These are phyloP conservation scores for Amylocarpus encephaloides DNA, from an alignment of 2,329 filamentous ascomycete genomes.

Conservation along the genomic window DNA sequence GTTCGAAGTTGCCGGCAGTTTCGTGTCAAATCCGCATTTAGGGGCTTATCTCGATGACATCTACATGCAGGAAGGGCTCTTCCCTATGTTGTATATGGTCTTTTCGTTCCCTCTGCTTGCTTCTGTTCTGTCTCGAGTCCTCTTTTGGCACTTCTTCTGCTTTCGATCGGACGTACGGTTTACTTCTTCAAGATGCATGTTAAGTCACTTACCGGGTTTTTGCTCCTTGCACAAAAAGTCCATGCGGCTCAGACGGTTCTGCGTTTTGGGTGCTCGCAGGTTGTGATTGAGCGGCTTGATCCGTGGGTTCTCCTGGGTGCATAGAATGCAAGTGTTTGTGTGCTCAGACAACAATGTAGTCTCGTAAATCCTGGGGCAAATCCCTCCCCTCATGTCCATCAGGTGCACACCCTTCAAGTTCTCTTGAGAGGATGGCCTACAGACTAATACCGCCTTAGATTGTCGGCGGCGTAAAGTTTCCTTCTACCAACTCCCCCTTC, in stretches of 20 bases:
- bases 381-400: constrained; percentile 14
- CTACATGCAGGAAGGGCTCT: too few relatives aligned
- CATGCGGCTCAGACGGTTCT: constrained; percentile 6
- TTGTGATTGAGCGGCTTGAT: constrained; percentile 9
- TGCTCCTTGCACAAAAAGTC: background rate
- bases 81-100: too few relatives aligned
- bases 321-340: background rate
- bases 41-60: too few relatives aligned
- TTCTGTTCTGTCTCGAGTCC: too few relatives aligned
- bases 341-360: background rate
- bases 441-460: constrained; percentile 4
- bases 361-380: constrained; percentile 11
- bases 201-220: background rate
- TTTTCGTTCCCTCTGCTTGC: too few relatives aligned
- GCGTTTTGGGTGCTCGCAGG: constrained; percentile 10
- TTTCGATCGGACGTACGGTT: too few relatives aligned
- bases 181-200: constrained; percentile 13
- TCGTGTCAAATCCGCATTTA: too few relatives aligned
- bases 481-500: background rate
- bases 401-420: constrained; percentile 1
- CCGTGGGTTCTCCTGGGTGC: background rate
- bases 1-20: too few relatives aligned
- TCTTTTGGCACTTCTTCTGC: too few relatives aligned
- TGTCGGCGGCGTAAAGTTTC: constrained; percentile 4
- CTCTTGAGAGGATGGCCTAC: background rate